phyloP scores from a whole-genome alignment of 2,329 filamentous ascomycete genomes.

The Arthroderma sp. region DNA sequence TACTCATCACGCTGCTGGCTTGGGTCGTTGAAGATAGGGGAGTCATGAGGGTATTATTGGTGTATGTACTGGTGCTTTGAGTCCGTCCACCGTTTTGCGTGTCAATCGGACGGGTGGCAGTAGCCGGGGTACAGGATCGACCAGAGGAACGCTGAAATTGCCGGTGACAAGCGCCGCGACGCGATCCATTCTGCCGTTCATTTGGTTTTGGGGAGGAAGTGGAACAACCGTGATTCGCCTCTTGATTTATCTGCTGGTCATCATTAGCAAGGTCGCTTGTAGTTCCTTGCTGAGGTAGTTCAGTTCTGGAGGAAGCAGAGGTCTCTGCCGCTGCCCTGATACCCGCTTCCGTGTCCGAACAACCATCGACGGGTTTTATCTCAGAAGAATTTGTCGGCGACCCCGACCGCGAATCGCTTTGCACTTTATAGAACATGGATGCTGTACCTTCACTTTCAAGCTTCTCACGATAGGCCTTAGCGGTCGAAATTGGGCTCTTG shows the following conservation, averaged over 20 bases:
- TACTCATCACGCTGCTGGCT: conserved; percentile 31
- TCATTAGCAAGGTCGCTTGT: background rate
- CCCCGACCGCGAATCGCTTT: background rate
- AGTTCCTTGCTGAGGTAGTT: background rate
- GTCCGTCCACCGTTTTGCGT: conserved; percentile 14
- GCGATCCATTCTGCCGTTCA: background rate
- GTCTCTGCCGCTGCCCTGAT: background rate
- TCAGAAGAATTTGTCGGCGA: background rate
- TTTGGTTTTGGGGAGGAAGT: background rate
- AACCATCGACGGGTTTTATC: background rate
- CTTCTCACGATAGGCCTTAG: background rate
- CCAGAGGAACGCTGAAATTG: conserved; percentile 20
- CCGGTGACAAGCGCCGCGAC: background rate
- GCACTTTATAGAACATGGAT: background rate
- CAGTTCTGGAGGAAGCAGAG: background rate
- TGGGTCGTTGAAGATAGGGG: conserved; percentile 32
- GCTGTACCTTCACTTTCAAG: background rate
- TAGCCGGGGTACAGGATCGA: conserved; percentile 21
- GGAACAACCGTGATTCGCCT: background rate
- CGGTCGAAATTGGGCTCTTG: background rate
- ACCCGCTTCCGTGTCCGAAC: background rate
- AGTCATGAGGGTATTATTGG: conserved; percentile 26
- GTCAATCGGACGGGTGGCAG: conserved; percentile 25
- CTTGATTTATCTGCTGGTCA: background rate
- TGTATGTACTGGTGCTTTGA: conserved; percentile 30